Evolutionary conservation across 768 basidiomycete genomes (phyloP).

Genomic region (Rhodotorula diobovata): DNA sequence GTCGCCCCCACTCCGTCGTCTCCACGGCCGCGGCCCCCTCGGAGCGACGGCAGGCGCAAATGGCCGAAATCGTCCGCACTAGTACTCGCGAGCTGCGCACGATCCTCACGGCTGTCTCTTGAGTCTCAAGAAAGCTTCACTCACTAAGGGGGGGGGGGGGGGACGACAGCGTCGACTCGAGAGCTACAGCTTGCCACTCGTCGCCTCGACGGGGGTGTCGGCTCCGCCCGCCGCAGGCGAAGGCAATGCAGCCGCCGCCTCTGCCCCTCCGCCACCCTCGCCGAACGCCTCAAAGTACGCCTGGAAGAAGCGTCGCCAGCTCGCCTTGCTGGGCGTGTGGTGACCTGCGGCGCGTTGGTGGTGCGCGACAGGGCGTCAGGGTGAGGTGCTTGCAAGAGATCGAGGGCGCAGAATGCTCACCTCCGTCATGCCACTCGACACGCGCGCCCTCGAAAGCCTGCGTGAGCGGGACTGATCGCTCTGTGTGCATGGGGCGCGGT

Average conservation of each 20-base stretch:
- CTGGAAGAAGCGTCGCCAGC: constrained; percentile 70
- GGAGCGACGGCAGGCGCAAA: neutral
- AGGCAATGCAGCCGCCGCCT: constrained; percentile 6
- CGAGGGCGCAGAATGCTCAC: constrained; percentile 54
- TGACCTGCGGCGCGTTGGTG: constrained; percentile 56
- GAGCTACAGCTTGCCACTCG: constrained; percentile 11
- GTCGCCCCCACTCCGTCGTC: neutral
- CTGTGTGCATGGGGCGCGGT: constrained; percentile 45
- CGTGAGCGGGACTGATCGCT: constrained; percentile 61
- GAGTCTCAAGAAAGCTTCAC: too few species aligned
- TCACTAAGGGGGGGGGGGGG: too few species aligned
- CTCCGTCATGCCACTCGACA: constrained; percentile 73
- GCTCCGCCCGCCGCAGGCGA: constrained; percentile 18
- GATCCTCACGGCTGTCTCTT: too few species aligned
- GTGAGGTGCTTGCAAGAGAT: neutral
- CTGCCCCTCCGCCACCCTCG: neutral
- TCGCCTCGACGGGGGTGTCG: neutral
- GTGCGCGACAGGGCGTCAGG: neutral
- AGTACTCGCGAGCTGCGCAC: too few species aligned
- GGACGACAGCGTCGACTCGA: too few species aligned
- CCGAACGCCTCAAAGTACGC: constrained; percentile 52
- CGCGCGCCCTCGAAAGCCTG: constrained; percentile 57
- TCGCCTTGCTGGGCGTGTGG: constrained; percentile 71
- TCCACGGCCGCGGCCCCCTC: too few species aligned
- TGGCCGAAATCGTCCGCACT: too few species aligned